Base-by-base conservation (phyloP, 768 basidiomycete species). In the Scleroderma bovista region DNA sequence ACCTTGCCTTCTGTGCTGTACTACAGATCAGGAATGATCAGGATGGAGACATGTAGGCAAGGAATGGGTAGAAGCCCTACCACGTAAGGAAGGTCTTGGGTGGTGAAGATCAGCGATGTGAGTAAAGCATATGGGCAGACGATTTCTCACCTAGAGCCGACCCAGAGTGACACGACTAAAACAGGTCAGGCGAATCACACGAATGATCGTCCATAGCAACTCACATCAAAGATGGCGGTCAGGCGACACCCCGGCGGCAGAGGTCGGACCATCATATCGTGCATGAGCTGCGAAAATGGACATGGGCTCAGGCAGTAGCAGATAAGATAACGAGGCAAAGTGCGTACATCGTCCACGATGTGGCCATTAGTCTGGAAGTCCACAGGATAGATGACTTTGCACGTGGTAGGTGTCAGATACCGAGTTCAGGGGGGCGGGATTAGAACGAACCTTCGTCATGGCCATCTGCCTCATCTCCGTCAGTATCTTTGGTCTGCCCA, bases 1-100 rank as follows among this genome's bases (percentile, higher is more conserved):
- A 97, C 71, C 62, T 90, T 93, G 44, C 93, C 93, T 70, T 97
- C 92, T 7, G 93, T 95, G 19, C 92, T 92, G 69, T 97, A 97
- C 83, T 88, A 53, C 31, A 17, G 12, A 41, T 46, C 33, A 50
- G 13, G 44, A 19, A 48, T 23, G 16, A 12, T 47, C 23, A 17
- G 48, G 33, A 17, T 22, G 55, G 74, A 34, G 86, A 84, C 34
- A 80, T 74, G 65, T 84, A 88, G 3, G 83, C 83, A 23, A 87
- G 73, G 64, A 88, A 83, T 85, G 44, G 54, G 43, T 32, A 19
- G 48, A 20, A 15, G 9, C 16, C 41, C 12, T 26, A 43, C 41
- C 41, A 43, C 41, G 24, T 24, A 43, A 29, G 41, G 41, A 43
- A 43, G 41, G 26, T 43, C 41, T n/a, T 43, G 16, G n/a, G 6